phyloP scores from a whole-genome alignment of 2,329 filamentous ascomycete genomes.

The Helotiales sp. region DNA sequence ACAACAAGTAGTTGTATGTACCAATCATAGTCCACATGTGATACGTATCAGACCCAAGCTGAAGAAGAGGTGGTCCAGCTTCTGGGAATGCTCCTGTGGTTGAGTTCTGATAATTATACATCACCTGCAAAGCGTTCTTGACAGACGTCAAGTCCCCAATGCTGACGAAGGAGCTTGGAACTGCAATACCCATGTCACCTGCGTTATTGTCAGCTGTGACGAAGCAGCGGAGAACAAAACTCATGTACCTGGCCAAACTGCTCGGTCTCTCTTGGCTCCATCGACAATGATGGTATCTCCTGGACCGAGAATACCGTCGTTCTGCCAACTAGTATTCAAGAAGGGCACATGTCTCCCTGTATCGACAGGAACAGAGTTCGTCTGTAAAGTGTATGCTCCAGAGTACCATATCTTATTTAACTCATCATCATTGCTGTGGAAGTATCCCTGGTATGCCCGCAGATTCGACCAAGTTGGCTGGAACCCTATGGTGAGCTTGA shows the following conservation, averaged over 20 bases:
- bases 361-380: conserved; percentile 32
- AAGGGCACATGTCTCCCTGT: conserved; percentile 35
- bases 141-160: conserved; percentile 53
- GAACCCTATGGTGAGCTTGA: conserved; percentile 40
- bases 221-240: conserved; percentile 27
- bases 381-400: conserved; percentile 46
- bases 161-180: conserved; percentile 54
- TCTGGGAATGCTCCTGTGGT: conserved; percentile 28
- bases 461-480: conserved; percentile 45
- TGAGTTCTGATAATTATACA: conserved; percentile 43
- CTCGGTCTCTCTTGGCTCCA: conserved; percentile 58
- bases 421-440: conserved; percentile 48
- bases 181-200: conserved; percentile 41
- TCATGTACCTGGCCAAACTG: conserved; percentile 59
- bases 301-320: conserved; percentile 38
- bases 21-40: conserved; percentile 61
- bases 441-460: conserved; percentile 54
- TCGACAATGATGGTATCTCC: conserved; percentile 40
- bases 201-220: neutral
- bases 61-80: conserved; percentile 27
- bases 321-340: conserved; percentile 37
- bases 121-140: conserved; percentile 41
- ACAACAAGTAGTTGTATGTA: conserved; percentile 58
- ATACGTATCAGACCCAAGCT: conserved; percentile 48
- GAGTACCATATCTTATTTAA: conserved; percentile 55